Conservation (phyloP, 805 yeast species). For the Ogataea thermomethanolica region DNA sequence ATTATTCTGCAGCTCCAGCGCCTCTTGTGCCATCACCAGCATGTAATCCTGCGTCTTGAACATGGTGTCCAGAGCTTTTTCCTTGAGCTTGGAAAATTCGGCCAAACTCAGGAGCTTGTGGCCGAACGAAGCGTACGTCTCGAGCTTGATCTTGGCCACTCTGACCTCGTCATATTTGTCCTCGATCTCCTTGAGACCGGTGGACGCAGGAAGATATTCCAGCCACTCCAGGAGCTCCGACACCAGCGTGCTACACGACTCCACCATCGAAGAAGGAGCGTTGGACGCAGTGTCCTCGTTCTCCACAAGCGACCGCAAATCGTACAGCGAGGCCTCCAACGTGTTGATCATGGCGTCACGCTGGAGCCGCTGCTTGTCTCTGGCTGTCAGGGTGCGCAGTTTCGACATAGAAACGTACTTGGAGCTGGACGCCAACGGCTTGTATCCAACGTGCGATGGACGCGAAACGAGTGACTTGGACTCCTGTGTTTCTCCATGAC, state of each 20-base stretch:
- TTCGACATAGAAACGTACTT: conserved; percentile 45
- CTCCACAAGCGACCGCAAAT: conserved; percentile 56
- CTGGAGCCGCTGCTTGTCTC: conserved; percentile 52
- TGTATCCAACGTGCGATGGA: conserved; percentile 38
- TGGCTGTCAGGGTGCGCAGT: conserved; percentile 48
- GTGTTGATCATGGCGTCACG: conserved; percentile 60
- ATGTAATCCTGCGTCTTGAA: conserved; percentile 42
- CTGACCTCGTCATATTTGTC: conserved; percentile 33
- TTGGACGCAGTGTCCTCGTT: conserved; percentile 46
- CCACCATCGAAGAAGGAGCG: conserved; percentile 40
- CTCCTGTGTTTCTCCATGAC: conserved; percentile 19
- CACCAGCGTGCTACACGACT: conserved; percentile 37
- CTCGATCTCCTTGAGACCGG: conserved; percentile 38
- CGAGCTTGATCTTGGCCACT: conserved; percentile 31
- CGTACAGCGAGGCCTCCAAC: conserved; percentile 72
- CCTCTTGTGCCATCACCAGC: conserved; percentile 43
- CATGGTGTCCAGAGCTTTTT: conserved; percentile 40
- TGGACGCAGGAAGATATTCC: conserved; percentile 62
- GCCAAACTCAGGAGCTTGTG: conserved; percentile 45
- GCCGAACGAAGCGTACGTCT: conserved; percentile 39
- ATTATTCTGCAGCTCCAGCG: conserved; percentile 39
- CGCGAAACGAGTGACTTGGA: conserved; percentile 22
- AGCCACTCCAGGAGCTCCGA: conserved; percentile 68
- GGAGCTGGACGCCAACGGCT: conserved; percentile 47
- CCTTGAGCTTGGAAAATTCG: conserved; percentile 42